These are phyloP conservation scores for Graphilbum ipis-grandicollis DNA, from an alignment of 2,329 filamentous ascomycete genomes.

Conservation along the genomic window DNA sequence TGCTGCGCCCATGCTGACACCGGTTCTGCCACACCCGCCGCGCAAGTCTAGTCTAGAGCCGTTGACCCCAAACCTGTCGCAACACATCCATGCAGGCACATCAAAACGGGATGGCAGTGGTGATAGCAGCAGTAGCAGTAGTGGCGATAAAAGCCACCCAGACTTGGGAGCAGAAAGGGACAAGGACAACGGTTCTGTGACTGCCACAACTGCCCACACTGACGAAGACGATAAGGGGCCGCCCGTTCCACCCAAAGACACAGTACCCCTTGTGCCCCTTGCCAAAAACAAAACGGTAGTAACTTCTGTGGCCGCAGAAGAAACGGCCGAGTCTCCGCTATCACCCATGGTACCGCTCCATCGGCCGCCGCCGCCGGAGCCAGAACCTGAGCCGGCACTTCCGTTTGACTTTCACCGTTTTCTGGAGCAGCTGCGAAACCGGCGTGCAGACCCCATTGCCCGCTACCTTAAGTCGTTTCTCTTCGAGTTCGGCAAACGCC, in stretches of 20 bases:
- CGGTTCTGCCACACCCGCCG: conserved; percentile 53
- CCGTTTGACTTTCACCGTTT: conserved; percentile 98
- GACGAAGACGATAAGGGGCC: conserved; percentile 29
- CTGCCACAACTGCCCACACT: too few relatives aligned
- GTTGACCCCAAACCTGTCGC: conserved; percentile 30
- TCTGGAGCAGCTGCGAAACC: conserved; percentile 84
- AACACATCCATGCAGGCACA: conserved; percentile 26
- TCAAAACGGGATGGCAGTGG: too few relatives aligned
- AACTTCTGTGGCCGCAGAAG: conserved; percentile 17
- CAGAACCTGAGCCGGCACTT: conserved; percentile 63
- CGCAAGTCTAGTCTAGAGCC: conserved; percentile 77
- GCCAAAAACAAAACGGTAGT: too few relatives aligned
- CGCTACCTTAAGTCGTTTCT: conserved; percentile 91
- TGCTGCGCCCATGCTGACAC: conserved; percentile 59
- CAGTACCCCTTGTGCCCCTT: too few relatives aligned
- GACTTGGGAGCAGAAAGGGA: too few relatives aligned
- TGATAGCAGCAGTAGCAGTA: too few relatives aligned
- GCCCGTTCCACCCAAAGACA: conserved; percentile 42
- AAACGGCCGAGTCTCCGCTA: conserved; percentile 20
- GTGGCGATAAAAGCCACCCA: too few relatives aligned
- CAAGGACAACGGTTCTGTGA: too few relatives aligned
- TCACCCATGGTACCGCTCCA: conserved; percentile 34
- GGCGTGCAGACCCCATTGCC: conserved; percentile 94
- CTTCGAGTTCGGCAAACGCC: conserved; percentile 85
- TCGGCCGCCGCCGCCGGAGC: conserved; percentile 53